phyloP scores from a whole-genome alignment of 192 early-diverging fungal species.

The Chytriomyces hyalinus region DNA sequence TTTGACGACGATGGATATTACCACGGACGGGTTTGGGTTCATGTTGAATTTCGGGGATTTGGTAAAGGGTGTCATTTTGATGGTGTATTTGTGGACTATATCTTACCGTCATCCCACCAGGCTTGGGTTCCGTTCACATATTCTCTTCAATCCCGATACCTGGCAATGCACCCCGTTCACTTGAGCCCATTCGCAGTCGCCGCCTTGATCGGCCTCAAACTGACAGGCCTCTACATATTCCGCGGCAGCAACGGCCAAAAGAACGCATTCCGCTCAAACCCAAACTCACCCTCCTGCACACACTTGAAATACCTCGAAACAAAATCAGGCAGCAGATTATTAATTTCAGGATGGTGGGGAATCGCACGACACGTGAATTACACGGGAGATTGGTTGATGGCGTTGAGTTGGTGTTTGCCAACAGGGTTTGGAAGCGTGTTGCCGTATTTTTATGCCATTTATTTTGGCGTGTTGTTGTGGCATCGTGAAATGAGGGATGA shows the following conservation, averaged over 20 bases:
- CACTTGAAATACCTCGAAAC: slow-evolving; percentile 88
- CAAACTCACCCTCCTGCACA: slow-evolving; percentile 42
- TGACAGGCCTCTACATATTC: slow-evolving; percentile 84
- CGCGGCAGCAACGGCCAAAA: slow-evolving; percentile 89
- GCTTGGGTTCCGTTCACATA: slow-evolving; percentile 94
- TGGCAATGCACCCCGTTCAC: slow-evolving; percentile 70
- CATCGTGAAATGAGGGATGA: slow-evolving; percentile 92
- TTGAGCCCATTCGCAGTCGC: slow-evolving; percentile 44
- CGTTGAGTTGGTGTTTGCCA: slow-evolving; percentile 87
- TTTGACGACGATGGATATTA: slow-evolving; percentile 98
- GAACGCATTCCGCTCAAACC: slow-evolving; percentile 79
- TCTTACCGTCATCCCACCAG: slow-evolving; percentile 44
- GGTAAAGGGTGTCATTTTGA: not conserved
- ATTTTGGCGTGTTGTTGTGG: slow-evolving; percentile 88
- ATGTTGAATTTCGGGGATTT: slow-evolving; percentile 57
- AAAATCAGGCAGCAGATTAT: slow-evolving; percentile 75
- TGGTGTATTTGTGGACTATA: not conserved
- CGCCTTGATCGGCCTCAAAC: slow-evolving; percentile 60
- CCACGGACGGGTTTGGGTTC: slow-evolving; percentile 92
- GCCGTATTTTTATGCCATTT: slow-evolving; percentile 92
- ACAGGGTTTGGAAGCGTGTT: slow-evolving; percentile 79
- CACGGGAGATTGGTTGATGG: slow-evolving; percentile 92
- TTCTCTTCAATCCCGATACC: slow-evolving; percentile 86
- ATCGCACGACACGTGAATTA: slow-evolving; percentile 94
- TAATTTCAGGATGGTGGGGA: slow-evolving; percentile 95